Conservation (phyloP, 2,329 filamentous ascomycete species). For the Claviceps humidiphila region DNA sequence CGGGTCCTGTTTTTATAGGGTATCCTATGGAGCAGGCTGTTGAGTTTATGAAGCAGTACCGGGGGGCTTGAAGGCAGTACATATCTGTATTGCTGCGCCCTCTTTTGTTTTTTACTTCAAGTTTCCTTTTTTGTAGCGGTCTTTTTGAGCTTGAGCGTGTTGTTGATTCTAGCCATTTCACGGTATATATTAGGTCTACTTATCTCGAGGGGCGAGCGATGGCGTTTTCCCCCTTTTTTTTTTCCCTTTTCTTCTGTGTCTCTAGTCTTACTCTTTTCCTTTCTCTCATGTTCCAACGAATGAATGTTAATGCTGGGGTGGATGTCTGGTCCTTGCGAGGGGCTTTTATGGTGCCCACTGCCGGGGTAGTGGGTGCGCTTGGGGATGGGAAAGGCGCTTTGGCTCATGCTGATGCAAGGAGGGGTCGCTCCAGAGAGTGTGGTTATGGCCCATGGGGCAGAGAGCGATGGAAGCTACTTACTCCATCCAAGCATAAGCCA, state of each 20-base stretch:
- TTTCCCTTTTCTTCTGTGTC: not conserved
- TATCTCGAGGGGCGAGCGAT: constrained; percentile 4
- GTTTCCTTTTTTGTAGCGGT: not conserved
- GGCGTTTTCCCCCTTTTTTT: not conserved
- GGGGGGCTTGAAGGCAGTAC: constrained; percentile 12
- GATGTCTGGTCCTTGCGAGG: too few species aligned
- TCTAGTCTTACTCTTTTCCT: not conserved
- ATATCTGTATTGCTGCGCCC: constrained; percentile 2
- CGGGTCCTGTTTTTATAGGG: constrained; percentile 86
- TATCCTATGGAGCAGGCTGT: constrained; percentile 78
- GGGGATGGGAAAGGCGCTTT: too few species aligned
- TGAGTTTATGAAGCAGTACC: constrained; percentile 53
- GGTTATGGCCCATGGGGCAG: too few species aligned
- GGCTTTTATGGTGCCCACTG: too few species aligned
- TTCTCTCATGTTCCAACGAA: not conserved
- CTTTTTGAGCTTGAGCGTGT: constrained; percentile 1
- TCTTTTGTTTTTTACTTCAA: not conserved
- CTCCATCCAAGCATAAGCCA: too few species aligned
- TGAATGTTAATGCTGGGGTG: too few species aligned
- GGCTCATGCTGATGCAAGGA: too few species aligned
- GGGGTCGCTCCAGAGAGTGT: too few species aligned
- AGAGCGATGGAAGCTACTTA: too few species aligned
- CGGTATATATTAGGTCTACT: too few species aligned
- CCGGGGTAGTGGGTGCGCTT: too few species aligned
- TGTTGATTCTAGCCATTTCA: not conserved